Percentiles rank a stretch among this genome's conserved stretches.
phyloP scores from a whole-genome alignment of 768 basidiomycete species.

The Panus rudis region DNA sequence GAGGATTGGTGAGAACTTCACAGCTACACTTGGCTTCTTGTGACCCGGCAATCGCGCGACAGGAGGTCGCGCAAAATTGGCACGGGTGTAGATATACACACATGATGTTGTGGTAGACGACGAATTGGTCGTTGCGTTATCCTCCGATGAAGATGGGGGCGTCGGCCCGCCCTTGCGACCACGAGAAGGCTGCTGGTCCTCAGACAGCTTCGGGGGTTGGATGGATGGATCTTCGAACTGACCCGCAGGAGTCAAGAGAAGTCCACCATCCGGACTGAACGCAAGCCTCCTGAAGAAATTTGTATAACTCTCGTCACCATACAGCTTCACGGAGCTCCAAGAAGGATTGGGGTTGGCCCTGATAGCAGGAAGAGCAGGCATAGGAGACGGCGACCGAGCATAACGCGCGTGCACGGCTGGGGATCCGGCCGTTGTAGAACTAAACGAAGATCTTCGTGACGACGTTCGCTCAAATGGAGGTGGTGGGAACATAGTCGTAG shows the following conservation, averaged over 20 bases:
- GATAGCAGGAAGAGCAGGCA: conserved; percentile 92
- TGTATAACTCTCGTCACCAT: conserved; percentile 91
- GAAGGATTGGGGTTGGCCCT: conserved; percentile 50
- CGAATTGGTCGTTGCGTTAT: conserved; percentile 28
- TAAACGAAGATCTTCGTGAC: conserved; percentile 60
- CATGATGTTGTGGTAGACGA: conserved; percentile 36
- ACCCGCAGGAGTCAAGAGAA: conserved; percentile 92
- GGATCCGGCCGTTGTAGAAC: conserved; percentile 74
- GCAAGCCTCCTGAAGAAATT: conserved; percentile 93
- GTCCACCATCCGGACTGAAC: conserved; percentile 91
- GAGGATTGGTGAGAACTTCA: conserved; percentile 87
- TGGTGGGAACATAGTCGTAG: conserved; percentile 51
- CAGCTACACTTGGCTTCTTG: conserved; percentile 91
- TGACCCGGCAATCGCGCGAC: conserved; percentile 94
- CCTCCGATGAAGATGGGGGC: conserved; percentile 24
- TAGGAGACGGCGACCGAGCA: conserved; percentile 81
- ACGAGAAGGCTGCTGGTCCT: conserved; percentile 36
- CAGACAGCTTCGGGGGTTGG: conserved; percentile 33
- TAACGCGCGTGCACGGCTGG: conserved; percentile 54
- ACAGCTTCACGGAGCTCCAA: conserved; percentile 73
- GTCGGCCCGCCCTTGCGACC: conserved; percentile 51
- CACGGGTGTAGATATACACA: conserved; percentile 94
- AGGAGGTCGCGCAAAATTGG: conserved; percentile 88
- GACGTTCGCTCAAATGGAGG: conserved; percentile 61
- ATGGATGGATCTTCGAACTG: conserved; percentile 92